Evolutionary conservation across 176 grass and related monocot species (phyloP).

Genomic region (Triticum timopheevii): DNA sequence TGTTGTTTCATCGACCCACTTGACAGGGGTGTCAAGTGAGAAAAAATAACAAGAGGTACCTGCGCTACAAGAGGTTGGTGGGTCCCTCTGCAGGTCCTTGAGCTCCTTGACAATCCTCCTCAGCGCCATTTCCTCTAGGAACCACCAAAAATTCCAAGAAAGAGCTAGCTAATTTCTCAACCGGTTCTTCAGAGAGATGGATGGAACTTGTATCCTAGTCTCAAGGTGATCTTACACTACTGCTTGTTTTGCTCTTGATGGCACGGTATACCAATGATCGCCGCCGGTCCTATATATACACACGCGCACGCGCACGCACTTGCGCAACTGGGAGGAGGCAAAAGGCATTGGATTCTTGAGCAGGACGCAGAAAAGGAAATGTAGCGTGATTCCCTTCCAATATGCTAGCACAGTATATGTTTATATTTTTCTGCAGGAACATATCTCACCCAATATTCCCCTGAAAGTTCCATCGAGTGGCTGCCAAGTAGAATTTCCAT

Average conservation of each 20-base stretch:
- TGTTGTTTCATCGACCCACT: no score
- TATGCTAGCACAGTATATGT: not conserved
- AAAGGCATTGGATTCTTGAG: conserved; percentile 55
- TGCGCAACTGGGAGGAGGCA: not conserved
- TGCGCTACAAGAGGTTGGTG: conserved; percentile 86
- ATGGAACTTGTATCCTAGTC: not conserved
- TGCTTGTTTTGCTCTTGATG: not conserved
- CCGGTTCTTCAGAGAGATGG: not conserved
- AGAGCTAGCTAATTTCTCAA: not conserved
- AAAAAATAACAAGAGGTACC: not conserved
- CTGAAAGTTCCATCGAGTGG: conserved; percentile 37
- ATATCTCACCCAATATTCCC: conserved; percentile 57
- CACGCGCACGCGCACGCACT: not conserved
- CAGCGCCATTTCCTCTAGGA: conserved; percentile 46
- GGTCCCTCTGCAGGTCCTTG: conserved; percentile 90
- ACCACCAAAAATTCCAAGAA: not conserved
- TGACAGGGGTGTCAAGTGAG: no score
- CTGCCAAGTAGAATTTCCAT: conserved; percentile 18
- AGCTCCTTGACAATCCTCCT: conserved; percentile 91
- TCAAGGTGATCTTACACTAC: not conserved
- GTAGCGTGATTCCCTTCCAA: not conserved
- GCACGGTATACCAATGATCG: no score
- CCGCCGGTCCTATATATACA: not conserved
- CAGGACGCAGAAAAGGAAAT: conserved; percentile 33
- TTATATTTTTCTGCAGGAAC: not conserved